Percentiles rank a stretch among this genome's conserved stretches.
These are phyloP conservation scores for Hevea brasiliensis DNA, from an alignment of 345 rosid genomes.

Conservation along the genomic window DNA sequence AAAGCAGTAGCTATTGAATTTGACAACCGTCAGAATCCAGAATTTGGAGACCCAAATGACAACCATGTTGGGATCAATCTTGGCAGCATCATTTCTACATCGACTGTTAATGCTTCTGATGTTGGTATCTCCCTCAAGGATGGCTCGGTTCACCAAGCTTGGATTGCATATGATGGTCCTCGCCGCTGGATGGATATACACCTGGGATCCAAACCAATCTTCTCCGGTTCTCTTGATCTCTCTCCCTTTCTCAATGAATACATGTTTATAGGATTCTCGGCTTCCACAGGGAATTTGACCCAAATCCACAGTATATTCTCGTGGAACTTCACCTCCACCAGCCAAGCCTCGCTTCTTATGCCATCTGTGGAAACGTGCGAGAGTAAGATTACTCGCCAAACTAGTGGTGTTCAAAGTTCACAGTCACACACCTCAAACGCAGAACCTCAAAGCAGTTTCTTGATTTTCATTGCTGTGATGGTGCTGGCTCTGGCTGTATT, in stretches of 20 bases:
- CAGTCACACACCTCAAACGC: slow-evolving; percentile 2
- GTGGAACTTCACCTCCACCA: slow-evolving; percentile 48
- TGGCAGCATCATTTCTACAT: slow-evolving; percentile 44
- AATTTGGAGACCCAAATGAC: slow-evolving; percentile 54
- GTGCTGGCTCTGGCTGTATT: slow-evolving; percentile 32
- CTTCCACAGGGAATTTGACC: slow-evolving; percentile 49
- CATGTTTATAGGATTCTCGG: slow-evolving; percentile 58
- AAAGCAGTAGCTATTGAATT: slow-evolving; percentile 50
- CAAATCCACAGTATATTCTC: slow-evolving; percentile 45
- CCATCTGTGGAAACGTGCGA: slow-evolving; percentile 44
- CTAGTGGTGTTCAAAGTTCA: neutral
- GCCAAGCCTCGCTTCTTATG: slow-evolving; percentile 45
- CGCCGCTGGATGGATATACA: slow-evolving; percentile 41
- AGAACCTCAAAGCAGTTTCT: slow-evolving; percentile 33
- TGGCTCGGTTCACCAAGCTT: slow-evolving; percentile 45
- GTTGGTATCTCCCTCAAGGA: slow-evolving; percentile 40
- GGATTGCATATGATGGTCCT: slow-evolving; percentile 42
- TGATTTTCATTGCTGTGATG: slow-evolving; percentile 40
- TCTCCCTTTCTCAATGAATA: slow-evolving; percentile 50
- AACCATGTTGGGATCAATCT: slow-evolving; percentile 55
- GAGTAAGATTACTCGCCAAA: slow-evolving; percentile 26
- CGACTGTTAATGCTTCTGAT: slow-evolving; percentile 38
- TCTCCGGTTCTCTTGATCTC: slow-evolving; percentile 46
- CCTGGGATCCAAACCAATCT: slow-evolving; percentile 35
- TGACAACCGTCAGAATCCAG: slow-evolving; percentile 41